Evolutionary conservation across 257 asterid species (phyloP), one percentile per base, ranked within the genome.

Genomic region (Solanum clarkiae): DNA sequence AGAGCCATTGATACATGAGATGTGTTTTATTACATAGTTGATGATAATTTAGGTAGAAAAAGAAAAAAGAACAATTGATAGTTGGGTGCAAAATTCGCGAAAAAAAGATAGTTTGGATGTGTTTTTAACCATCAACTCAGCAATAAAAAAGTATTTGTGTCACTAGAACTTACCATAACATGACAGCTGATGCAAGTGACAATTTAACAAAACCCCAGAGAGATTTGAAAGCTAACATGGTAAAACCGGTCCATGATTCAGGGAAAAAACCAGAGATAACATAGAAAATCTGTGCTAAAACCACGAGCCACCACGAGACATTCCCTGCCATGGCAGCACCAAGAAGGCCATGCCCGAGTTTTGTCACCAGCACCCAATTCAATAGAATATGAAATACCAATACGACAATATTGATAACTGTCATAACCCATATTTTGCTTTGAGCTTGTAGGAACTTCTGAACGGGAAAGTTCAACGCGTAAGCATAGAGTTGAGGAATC

Each of bases 241-340:
- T 93, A 88, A 94, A 88, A 14, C 98, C 98, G 29, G 95, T 94
- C 99, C 99, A 96, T 0, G 97, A 86, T 18, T 94, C 94, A 1
- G 96, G 96, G 55, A 93, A 94, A 77, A 63, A 91, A 2, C 98
- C 99, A 16, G 91, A 85, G 13, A 94, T 89, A 5, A 96, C 92
- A 77, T 96, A 96, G 29, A 88, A 84, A n/a, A 90, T n/a, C 89
- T 94, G 98, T 57, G 96, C 94, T 22, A 91, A 77, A 60, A 94
- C 98, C 44, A 93, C 84, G 13, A 96, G 85, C 98, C 97, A 92
- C 98, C 99, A 94, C 22, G 99, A 92, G 18, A 93, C 22, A 54
- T 96, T 93, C 88, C 92, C 97, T 0, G 95, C 98, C 10, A 94
- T 88, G 10, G 99, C 99, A 40, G 98, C 98, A 20, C 99, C 99